Evolutionary conservation across 2,329 filamentous ascomycete species (phyloP).

Genomic region (Penicillium griseofulvum): DNA sequence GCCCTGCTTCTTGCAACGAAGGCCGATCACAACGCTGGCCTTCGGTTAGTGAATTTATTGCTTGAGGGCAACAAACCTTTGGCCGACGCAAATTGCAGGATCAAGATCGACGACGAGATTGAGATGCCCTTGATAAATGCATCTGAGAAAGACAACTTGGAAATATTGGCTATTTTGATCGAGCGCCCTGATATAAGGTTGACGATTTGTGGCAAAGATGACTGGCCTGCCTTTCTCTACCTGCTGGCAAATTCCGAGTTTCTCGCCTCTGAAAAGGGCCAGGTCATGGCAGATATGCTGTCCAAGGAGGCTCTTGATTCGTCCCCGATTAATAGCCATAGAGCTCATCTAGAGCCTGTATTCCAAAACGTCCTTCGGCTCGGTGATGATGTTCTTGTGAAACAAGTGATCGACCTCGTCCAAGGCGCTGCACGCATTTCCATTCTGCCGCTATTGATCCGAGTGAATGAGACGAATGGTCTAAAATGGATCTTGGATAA

Average conservation of each 20-base stretch:
- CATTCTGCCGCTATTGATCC: not conserved
- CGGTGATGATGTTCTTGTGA: not conserved
- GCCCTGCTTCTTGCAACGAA: not conserved
- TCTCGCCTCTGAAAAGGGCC: not conserved
- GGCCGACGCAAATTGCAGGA: conserved; percentile 9
- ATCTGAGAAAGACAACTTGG: conserved; percentile 10
- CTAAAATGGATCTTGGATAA: not conserved
- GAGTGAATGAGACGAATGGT: not conserved
- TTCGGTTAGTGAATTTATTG: conserved; percentile 6
- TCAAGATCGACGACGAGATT: conserved; percentile 3
- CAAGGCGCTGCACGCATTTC: not conserved
- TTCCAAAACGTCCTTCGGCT: not conserved
- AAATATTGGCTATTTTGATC: conserved; percentile 9
- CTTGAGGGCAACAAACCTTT: not conserved
- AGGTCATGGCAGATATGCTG: not conserved
- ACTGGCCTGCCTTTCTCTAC: not conserved
- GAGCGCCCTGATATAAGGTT: conserved; percentile 4
- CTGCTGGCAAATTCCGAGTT: not conserved
- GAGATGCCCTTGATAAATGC: conserved; percentile 10
- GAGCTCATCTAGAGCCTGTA: not conserved
- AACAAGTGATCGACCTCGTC: not conserved
- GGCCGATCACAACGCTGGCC: not conserved
- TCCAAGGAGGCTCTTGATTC: not conserved
- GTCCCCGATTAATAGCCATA: not conserved
- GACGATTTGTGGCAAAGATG: conserved; percentile 8